Conservation (phyloP, 2,329 filamentous ascomycete species). For the Penicillium thymicola region DNA sequence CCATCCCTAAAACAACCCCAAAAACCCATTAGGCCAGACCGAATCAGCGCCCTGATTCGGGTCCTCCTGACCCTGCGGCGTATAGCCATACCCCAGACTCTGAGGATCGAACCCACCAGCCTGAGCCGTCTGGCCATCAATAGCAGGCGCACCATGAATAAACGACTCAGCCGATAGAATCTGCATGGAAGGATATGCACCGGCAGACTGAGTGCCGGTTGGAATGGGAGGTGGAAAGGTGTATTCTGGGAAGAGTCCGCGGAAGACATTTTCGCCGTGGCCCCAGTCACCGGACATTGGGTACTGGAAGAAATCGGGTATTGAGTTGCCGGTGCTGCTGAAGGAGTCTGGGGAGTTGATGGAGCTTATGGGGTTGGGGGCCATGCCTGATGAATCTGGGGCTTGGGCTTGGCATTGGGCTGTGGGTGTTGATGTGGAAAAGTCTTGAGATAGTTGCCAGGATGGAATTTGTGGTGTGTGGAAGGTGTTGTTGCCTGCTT, state of each 20-base stretch:
- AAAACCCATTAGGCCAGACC: conserved; percentile 18
- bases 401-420: not conserved
- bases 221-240: not conserved
- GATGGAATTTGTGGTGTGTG: not conserved
- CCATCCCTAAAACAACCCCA: conserved; percentile 16
- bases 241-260: conserved; percentile 23
- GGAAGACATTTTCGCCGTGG: conserved; percentile 26
- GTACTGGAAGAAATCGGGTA: conserved; percentile 76
- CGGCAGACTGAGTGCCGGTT: not conserved
- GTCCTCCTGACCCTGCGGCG: conserved; percentile 3
- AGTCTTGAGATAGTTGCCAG: conserved; percentile 15
- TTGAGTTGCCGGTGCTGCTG: conserved; percentile 13
- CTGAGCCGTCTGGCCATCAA: not conserved
- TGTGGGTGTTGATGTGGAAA: not conserved
- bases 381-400: conserved; percentile 2
- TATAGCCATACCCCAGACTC: conserved; percentile 7
- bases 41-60: not conserved
- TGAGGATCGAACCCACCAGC: not conserved
- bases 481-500: not conserved
- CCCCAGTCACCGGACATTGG: conserved; percentile 90
- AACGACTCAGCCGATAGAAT: conserved; percentile 20
- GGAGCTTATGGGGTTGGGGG: conserved; percentile 7
- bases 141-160: conserved; percentile 6
- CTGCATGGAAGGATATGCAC: conserved; percentile 9
- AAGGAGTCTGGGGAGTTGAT: conserved; percentile 28